These are phyloP conservation scores for Elaeagnus macrophylla DNA, from an alignment of 306 rosid genomes.

Conservation along the genomic window DNA sequence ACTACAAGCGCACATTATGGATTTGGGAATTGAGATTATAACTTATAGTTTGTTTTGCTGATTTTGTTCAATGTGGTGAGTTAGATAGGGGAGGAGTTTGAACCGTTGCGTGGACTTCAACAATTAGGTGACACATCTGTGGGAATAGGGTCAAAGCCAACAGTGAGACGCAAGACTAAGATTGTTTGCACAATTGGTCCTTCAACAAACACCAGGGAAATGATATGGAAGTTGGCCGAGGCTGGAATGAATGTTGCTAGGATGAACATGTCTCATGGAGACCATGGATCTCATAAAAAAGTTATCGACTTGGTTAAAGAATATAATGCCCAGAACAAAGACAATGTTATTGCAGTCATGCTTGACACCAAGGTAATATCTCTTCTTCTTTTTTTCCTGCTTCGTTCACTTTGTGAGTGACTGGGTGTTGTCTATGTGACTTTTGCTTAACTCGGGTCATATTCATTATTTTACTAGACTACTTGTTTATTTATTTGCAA, in stretches of 20 bases:
- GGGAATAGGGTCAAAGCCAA: slow-evolving; percentile 80
- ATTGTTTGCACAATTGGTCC: slow-evolving; percentile 98
- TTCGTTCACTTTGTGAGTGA: too few species aligned
- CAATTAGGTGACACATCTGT: slow-evolving; percentile 48
- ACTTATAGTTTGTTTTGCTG: neutral
- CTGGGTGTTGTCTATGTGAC: too few species aligned
- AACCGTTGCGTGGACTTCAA: slow-evolving; percentile 40
- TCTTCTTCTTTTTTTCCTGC: too few species aligned
- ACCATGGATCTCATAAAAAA: slow-evolving; percentile 92
- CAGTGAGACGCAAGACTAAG: slow-evolving; percentile 82
- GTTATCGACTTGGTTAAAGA: slow-evolving; percentile 92
- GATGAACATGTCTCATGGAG: slow-evolving; percentile 95
- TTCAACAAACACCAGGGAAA: slow-evolving; percentile 77
- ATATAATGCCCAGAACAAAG: slow-evolving; percentile 65
- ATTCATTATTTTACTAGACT: too few species aligned
- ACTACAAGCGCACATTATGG: neutral
- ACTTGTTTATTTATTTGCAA: too few species aligned
- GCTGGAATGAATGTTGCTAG: slow-evolving; percentile 98
- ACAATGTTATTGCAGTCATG: slow-evolving; percentile 84
- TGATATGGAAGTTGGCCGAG: slow-evolving; percentile 98
- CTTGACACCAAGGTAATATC: slow-evolving; percentile 76
- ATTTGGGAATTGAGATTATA: neutral
- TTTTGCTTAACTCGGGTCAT: too few species aligned
- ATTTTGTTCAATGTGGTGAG: slow-evolving; percentile 2
- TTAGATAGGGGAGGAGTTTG: slow-evolving; percentile 56